Evolutionary conservation across 1,139 yeast species (phyloP).

Genomic region (Suhomyces bokatorum): DNA sequence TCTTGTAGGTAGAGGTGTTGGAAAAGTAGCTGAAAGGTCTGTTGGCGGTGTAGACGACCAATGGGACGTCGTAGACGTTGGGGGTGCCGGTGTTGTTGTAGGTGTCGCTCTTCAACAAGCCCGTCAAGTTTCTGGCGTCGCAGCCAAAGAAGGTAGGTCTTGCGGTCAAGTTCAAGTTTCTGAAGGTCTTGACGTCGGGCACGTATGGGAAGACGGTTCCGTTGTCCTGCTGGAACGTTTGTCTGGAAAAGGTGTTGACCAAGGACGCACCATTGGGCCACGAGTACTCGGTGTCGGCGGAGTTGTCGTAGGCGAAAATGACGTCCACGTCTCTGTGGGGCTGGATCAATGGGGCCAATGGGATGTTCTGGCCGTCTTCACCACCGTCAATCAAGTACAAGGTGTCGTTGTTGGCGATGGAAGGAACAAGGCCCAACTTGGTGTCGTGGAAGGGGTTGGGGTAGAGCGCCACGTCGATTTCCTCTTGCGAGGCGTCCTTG

Average conservation of each 20-base stretch:
- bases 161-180: constrained; percentile 39
- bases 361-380: constrained; percentile 33
- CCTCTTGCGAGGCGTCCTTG: constrained; percentile 16
- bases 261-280: constrained; percentile 43
- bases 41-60: constrained; percentile 42
- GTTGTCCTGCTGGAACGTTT: constrained; percentile 27
- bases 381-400: constrained; percentile 35
- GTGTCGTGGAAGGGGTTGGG: constrained; percentile 27
- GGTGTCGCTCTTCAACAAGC: constrained; percentile 22
- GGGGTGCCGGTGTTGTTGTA: background rate
- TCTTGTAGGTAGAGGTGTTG: constrained; percentile 38
- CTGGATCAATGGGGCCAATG: constrained; percentile 31
- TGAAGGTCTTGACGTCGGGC: constrained; percentile 36
- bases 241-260: constrained; percentile 35
- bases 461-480: constrained; percentile 26
- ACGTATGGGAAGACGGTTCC: constrained; percentile 37
- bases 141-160: constrained; percentile 49
- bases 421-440: constrained; percentile 14
- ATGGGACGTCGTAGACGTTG: constrained; percentile 32
- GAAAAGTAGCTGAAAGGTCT: constrained; percentile 41
- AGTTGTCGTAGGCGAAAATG: constrained; percentile 33
- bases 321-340: constrained; percentile 28
- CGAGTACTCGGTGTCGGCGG: constrained; percentile 24
- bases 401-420: constrained; percentile 21
- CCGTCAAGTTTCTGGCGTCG: constrained; percentile 40